phyloP scores from a whole-genome alignment of 495 filamentous ascomycete species.

The Neurospora sp. region DNA sequence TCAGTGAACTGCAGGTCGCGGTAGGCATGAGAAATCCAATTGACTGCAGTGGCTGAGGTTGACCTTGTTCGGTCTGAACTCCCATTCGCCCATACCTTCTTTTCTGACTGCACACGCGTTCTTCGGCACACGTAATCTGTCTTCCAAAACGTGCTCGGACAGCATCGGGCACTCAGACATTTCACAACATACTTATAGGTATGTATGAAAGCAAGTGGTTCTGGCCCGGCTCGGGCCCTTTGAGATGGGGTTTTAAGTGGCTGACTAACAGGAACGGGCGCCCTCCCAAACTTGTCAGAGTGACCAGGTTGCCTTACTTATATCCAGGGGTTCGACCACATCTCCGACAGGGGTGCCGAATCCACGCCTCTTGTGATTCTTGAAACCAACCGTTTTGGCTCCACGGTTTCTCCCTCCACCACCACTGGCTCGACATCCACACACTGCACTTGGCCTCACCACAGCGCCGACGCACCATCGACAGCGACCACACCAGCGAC shows the following conservation, averaged over 20 bases:
- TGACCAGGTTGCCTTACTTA: background rate
- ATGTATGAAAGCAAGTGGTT: background rate
- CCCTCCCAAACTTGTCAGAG: background rate
- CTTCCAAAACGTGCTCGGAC: background rate
- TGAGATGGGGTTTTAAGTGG: background rate
- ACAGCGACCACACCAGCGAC: background rate
- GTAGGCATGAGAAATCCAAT: background rate
- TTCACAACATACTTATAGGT: background rate
- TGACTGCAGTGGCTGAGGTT: background rate
- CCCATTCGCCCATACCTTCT: background rate
- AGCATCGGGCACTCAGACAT: background rate
- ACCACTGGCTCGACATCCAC: constrained; percentile 1
- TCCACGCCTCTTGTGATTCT: constrained; percentile 8
- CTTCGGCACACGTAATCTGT: background rate
- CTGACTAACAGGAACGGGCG: background rate
- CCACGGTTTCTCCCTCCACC: background rate
- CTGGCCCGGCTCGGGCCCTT: background rate
- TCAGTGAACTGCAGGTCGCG: background rate
- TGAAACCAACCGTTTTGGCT: constrained; percentile 18
- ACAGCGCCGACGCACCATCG: background rate
- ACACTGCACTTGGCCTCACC: constrained; percentile 4
- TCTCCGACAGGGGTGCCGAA: constrained; percentile 13
- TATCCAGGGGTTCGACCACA: constrained; percentile 8
- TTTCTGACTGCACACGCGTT: background rate
- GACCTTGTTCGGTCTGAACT: background rate